phyloP scores from a whole-genome alignment of 495 filamentous ascomycete species.

The Aspergillus nidulans region DNA sequence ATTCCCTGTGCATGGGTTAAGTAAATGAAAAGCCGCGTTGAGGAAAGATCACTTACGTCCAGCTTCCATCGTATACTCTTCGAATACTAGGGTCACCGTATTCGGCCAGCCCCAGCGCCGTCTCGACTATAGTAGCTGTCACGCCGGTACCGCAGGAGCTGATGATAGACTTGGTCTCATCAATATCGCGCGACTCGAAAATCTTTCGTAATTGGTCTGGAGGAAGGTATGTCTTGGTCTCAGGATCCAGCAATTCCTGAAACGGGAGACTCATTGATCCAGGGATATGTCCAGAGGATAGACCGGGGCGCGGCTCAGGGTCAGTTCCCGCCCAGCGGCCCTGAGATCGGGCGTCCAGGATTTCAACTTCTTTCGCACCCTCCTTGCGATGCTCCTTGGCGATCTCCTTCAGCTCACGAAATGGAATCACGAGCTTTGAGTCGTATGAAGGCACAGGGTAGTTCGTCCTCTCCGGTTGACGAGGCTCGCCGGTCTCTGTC shows the following conservation, averaged over 20 bases:
- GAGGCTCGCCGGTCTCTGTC: conserved; percentile 71
- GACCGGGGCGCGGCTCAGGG: conserved; percentile 79
- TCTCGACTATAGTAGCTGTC: conserved; percentile 88
- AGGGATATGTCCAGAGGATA: conserved; percentile 91
- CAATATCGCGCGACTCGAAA: conserved; percentile 72
- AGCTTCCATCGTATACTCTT: conserved; percentile 90
- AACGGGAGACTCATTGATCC: conserved; percentile 81
- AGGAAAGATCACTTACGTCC: conserved; percentile 69
- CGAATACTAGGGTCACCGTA: conserved; percentile 63
- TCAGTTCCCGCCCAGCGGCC: conserved; percentile 79
- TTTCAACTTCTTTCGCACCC: conserved; percentile 73
- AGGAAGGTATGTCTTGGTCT: conserved; percentile 75
- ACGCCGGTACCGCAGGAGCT: conserved; percentile 91
- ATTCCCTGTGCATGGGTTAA: conserved; percentile 53
- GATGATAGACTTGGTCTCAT: conserved; percentile 81
- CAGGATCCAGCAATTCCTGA: conserved; percentile 71
- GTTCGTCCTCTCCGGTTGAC: conserved; percentile 48
- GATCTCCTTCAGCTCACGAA: conserved; percentile 74
- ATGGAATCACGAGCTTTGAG: conserved; percentile 57
- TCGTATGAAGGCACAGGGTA: conserved; percentile 56
- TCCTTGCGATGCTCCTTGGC: conserved; percentile 73
- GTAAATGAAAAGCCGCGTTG: background rate
- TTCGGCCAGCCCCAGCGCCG: conserved; percentile 74
- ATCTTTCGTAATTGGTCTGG: conserved; percentile 64
- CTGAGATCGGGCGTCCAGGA: conserved; percentile 79